Evolutionary conservation across 176 grass and related monocot species (phyloP).

Genomic region (Ensete glaucum): DNA sequence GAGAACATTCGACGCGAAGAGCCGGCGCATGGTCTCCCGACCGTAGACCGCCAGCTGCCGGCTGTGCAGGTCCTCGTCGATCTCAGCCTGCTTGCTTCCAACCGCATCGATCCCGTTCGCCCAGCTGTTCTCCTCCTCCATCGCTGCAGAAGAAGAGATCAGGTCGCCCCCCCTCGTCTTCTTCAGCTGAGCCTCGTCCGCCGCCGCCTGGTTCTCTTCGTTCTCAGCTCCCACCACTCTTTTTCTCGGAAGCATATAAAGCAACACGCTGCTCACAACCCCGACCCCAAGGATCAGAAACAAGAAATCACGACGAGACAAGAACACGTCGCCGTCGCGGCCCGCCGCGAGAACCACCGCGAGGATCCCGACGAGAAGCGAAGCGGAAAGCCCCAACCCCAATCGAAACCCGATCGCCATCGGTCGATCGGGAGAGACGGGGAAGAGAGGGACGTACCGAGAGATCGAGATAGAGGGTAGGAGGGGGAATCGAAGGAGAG

Average conservation of each 20-base stretch:
- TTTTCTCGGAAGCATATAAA: conserved; percentile 66
- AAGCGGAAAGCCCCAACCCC: conserved; percentile 5
- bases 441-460: conserved; percentile 15
- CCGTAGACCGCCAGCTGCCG: conserved; percentile 74
- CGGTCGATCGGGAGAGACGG: conserved; percentile 3
- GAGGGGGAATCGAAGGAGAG: not conserved
- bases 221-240: conserved; percentile 45
- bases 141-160: not conserved
- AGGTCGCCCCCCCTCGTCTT: conserved; percentile 36
- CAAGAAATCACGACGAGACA: conserved; percentile 29
- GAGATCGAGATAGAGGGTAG: not conserved
- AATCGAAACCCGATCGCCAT: conserved; percentile 15
- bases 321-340: conserved; percentile 28
- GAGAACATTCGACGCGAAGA: conserved; percentile 62
- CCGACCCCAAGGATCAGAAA: conserved; percentile 36
- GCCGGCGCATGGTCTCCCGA: conserved; percentile 68
- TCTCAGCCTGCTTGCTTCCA: conserved; percentile 33
- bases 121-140: conserved; percentile 5
- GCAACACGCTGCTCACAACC: conserved; percentile 35
- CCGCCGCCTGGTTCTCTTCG: conserved; percentile 10
- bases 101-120: not conserved
- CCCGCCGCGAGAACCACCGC: conserved; percentile 3
- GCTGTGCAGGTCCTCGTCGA: conserved; percentile 81
- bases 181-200: conserved; percentile 27
- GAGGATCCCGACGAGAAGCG: conserved; percentile 23